Evolutionary conservation across 2,329 filamentous ascomycete genomes (phyloP).

Genomic region (Tolypocladium cylindrosporum): DNA sequence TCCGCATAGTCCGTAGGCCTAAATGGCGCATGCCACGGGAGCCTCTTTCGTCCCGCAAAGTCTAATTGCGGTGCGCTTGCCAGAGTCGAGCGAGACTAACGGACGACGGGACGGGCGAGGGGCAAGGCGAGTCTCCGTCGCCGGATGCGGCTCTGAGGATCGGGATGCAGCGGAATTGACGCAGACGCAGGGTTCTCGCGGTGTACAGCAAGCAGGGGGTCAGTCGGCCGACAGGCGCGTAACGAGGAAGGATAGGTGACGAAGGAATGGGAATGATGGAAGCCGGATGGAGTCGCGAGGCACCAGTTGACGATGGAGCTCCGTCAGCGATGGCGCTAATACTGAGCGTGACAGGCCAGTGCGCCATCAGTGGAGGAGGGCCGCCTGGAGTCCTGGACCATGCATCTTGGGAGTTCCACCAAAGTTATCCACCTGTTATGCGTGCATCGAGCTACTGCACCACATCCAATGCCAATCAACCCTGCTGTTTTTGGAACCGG

Average conservation of each 20-base stretch:
- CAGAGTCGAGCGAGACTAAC: neutral
- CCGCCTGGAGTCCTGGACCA: neutral
- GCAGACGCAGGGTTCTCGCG: neutral
- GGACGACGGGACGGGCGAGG: neutral
- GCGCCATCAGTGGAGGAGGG: neutral
- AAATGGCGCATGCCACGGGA: too few species aligned
- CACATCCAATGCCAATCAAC: neutral
- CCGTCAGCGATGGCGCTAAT: neutral
- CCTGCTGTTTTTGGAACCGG: neutral
- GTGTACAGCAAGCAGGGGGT: neutral
- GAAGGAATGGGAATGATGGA: neutral
- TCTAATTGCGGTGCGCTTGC: neutral
- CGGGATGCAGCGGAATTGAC: neutral
- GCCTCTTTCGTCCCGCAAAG: neutral
- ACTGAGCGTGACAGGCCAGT: neutral
- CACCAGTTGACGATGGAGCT: neutral
- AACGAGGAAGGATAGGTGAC: neutral
- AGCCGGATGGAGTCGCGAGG: neutral
- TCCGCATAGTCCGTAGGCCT: neutral
- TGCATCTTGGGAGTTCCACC: neutral
- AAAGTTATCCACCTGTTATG: too few species aligned
- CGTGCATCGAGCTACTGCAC: neutral
- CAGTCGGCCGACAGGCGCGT: neutral
- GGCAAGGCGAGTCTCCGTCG: neutral
- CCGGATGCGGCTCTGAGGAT: neutral